Evolutionary conservation across 495 filamentous ascomycete genomes (phyloP).

Genomic region (Trichoderma virens): DNA sequence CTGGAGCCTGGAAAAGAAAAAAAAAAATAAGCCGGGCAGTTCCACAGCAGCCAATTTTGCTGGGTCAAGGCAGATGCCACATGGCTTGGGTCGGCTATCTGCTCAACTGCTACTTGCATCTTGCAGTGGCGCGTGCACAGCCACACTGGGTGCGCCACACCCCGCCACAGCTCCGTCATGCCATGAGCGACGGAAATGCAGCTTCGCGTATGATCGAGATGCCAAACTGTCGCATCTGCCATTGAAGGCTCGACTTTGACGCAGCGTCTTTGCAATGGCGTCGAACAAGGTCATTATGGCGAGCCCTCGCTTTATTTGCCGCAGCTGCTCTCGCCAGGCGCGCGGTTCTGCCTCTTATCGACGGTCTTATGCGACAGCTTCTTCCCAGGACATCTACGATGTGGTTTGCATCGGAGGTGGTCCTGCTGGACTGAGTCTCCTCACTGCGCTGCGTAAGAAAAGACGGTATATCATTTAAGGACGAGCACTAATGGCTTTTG

Average conservation of each 20-base stretch:
- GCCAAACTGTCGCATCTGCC: not conserved
- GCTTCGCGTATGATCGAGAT: not conserved
- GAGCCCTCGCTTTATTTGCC: conserved; percentile 30
- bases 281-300: not conserved
- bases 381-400: conserved; percentile 66
- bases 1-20: not conserved
- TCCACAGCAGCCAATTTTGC: not conserved
- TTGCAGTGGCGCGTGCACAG: not conserved
- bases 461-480: too few relatives aligned
- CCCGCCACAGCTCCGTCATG: conserved; percentile 5
- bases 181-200: not conserved
- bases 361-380: conserved; percentile 30
- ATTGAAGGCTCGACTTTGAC: not conserved
- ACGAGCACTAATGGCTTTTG: conserved; percentile 4
- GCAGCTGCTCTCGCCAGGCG: conserved; percentile 31
- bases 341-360: conserved; percentile 22
- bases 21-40: not conserved
- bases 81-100: not conserved
- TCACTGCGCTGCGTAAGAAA: conserved; percentile 73
- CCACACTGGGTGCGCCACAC: not conserved
- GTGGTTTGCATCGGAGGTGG: conserved; percentile 94
- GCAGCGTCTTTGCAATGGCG: conserved; percentile 5
- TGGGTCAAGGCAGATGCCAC: not conserved
- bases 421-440: conserved; percentile 84
- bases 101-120: not conserved